A percentile compares a stretch with the other conserved stretches of the same genome.
Evolutionary conservation across 768 basidiomycete genomes (phyloP).

Genomic region (Lepiota venenata): DNA sequence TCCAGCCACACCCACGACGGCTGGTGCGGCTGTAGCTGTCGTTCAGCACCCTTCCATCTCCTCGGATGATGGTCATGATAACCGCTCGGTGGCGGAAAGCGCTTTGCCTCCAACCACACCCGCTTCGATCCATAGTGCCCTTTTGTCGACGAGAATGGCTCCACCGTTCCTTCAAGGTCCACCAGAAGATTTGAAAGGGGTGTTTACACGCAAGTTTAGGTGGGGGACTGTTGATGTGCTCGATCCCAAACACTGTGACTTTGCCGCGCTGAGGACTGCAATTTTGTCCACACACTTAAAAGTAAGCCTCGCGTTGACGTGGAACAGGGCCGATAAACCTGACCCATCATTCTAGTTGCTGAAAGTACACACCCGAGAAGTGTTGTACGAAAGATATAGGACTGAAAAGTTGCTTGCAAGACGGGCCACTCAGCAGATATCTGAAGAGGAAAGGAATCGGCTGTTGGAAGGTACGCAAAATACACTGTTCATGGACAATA

Average conservation of each 20-base stretch:
- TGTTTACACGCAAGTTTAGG: conserved; percentile 75
- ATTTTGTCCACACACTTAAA: conserved; percentile 84
- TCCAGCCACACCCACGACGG: conserved; percentile 23
- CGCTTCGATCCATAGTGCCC: conserved; percentile 30
- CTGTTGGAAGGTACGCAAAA: conserved; percentile 62
- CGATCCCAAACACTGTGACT: conserved; percentile 85
- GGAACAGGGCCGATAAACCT: conserved; percentile 1
- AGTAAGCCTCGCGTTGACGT: conserved; percentile 38
- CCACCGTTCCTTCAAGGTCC: conserved; percentile 45
- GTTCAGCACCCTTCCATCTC: conserved; percentile 26
- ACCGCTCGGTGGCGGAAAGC: conserved; percentile 20
- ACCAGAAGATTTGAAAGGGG: conserved; percentile 67
- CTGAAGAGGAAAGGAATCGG: conserved; percentile 68
- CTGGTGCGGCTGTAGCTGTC: conserved; percentile 17
- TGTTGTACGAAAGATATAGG: conserved; percentile 90
- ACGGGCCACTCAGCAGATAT: conserved; percentile 77
- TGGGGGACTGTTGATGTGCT: conserved; percentile 92
- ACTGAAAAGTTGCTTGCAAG: conserved; percentile 88
- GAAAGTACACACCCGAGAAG: conserved; percentile 81
- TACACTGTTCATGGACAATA: neutral
- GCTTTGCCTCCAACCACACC: conserved; percentile 31
- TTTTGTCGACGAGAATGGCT: conserved; percentile 22
- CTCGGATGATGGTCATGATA: conserved; percentile 38
- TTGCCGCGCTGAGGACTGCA: conserved; percentile 78
- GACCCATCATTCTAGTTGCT: conserved; percentile 50